Evolutionary conservation across 1,284 basidiomycete species (phyloP), one percentile per base, ranked within the genome.

Genomic region (Rhodotorula sp.): DNA sequence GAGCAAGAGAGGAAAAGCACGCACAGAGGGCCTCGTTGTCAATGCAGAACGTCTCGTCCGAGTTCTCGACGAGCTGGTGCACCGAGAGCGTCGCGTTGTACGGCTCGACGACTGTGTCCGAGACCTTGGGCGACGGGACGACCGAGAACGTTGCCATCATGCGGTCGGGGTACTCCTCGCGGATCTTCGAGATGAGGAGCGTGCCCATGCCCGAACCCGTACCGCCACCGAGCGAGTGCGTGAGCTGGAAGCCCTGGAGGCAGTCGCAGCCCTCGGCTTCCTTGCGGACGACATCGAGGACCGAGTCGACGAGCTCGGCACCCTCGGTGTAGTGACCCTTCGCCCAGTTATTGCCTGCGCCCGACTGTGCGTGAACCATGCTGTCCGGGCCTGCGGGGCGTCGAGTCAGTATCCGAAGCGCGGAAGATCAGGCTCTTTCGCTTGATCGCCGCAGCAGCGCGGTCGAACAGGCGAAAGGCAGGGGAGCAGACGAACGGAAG

Each of bases 231-330:
- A 87, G 84, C 42, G 86, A 87, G 84, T 87, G 86, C 74, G 85
- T 85, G 80, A 87, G 83, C 80, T 87, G 86, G 85, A 88, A 87
- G 78, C 86, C 83, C 71, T 85, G 86, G 52, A 87, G 83, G 80
- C 84, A 84, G 81, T 86, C 86, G 77, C 83, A 84, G 63, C 81
- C 83, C 78, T 87, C 86, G 50, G 85, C 86, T 80, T 87, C 86
- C 78, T 86, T 86, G 77, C 86, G 85, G 57, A 87, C 85, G 66
- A 87, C 86, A 73, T 87, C 90, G 77, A 93, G 82, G 72, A 97
- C 89, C 45, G 86, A 84, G 78, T 97, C 95, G 66, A 95, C 88
- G 27, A 98, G 87, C 83, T 98, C 95, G 69, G 95, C 94, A 88
- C 91, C 92, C 83, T 93, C 92, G 14, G 92, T 93, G 80, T 93